Base-by-base conservation (phyloP, 805 yeast species). In the Spathaspora boniae region DNA sequence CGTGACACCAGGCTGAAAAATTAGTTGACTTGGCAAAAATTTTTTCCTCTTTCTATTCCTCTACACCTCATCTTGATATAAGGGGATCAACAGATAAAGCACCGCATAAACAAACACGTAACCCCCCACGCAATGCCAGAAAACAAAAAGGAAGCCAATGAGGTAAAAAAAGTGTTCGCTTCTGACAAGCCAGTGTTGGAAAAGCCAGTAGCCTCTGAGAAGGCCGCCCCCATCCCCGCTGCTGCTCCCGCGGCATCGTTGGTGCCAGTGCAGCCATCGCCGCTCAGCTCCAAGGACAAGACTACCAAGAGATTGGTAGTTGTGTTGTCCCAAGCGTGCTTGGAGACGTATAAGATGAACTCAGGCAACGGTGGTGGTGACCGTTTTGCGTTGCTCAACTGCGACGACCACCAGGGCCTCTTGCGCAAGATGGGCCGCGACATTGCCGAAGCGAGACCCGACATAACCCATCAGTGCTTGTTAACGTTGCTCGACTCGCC, bases 361-460 rank as follows among this genome's bases (percentile, higher is more conserved):
- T 74, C 86, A 2, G 86, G 87, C 11, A 76, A 81, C 7, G 94
- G 91, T 34, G 32, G 32, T 11, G 72, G 72, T 23, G 98, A 93
- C 56, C 87, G 93, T 60, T 93, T 82, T 55, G 97, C 95, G 0
- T 66, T 93, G 42, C 72, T 93, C 53, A 93, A 93, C 68, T 93
- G 98, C 70, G 98, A 93, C 60, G 98, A 93, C 58, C 98, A 93
- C 60, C 98, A 93, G 66, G 97, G 97, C 11, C 70, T 91, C 34
- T 69, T 93, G 51, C 83, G 91, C 60, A 91, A 88, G 58, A 87
- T 91, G 95, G 95, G 95, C 35, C 78, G 98, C 56, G 98, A 93
- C 56, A 91, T 93, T 45, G 86, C 95, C 32, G 98, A 93, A 56
- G 98, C 97, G 6, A 80, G 98, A 61, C 98, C 98, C n/a, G 98